These are phyloP conservation scores for Ogataea minuta DNA, from an alignment of 805 yeast genomes.

Conservation along the genomic window DNA sequence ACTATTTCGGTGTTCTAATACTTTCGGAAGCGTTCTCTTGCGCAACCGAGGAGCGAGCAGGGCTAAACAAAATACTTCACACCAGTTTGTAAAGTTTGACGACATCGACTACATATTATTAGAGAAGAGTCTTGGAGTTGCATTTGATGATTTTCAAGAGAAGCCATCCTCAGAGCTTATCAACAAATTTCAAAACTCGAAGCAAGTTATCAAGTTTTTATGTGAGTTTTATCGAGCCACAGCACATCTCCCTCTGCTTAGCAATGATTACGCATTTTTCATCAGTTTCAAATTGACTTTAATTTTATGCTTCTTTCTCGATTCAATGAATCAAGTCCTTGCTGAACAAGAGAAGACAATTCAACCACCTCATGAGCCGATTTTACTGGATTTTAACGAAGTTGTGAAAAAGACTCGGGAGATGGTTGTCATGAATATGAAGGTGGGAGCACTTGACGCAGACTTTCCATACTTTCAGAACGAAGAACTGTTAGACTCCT, in stretches of 20 bases:
- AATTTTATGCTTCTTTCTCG: conserved; percentile 20
- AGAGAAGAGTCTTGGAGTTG: conserved; percentile 4
- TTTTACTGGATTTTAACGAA: not conserved
- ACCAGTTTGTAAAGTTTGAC: not conserved
- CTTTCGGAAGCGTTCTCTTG: conserved; percentile 3
- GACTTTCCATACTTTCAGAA: conserved; percentile 6
- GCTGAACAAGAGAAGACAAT: not conserved
- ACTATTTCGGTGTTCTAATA: conserved; percentile 3
- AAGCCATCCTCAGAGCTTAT: not conserved
- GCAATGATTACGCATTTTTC: conserved; percentile 20
- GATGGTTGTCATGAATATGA: not conserved
- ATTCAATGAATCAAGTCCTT: conserved; percentile 8
- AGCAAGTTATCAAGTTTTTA: conserved; percentile 15
- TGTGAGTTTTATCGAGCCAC: conserved; percentile 15
- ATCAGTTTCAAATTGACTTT: conserved; percentile 17
- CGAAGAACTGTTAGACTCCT: conserved; percentile 3
- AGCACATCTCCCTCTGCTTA: conserved; percentile 4
- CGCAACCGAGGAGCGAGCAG: not conserved
- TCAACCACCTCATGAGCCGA: not conserved
- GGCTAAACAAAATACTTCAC: not conserved
- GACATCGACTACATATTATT: conserved; percentile 5
- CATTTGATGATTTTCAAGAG: not conserved
- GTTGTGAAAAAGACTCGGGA: conserved; percentile 1
- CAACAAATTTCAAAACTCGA: conserved; percentile 12
- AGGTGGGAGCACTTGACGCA: conserved; percentile 8